A percentile compares a stretch with the other conserved stretches of the same genome.
These are phyloP conservation scores for Linnemannia zychae DNA, from an alignment of 192 early-diverging fungal species.

Conservation along the genomic window DNA sequence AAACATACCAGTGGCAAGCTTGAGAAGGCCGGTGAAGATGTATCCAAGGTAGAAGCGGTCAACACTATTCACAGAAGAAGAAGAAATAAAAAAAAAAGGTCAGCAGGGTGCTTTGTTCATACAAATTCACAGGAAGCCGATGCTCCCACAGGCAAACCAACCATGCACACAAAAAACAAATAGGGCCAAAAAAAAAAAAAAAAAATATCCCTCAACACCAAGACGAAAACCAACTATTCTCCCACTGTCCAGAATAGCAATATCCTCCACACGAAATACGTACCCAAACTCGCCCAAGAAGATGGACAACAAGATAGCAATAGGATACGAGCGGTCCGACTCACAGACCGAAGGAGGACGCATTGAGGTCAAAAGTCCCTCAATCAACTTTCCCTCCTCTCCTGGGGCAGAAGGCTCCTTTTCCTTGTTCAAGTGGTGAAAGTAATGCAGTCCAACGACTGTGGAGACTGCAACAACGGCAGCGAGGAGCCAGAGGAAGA, in stretches of 20 bases:
- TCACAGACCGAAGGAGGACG: constrained; percentile 37
- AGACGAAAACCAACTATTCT: too few relatives aligned
- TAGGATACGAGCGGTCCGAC: constrained; percentile 64
- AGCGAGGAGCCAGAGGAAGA: constrained; percentile 39
- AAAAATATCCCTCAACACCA: neutral
- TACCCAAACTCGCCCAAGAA: constrained; percentile 65
- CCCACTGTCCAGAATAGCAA: neutral
- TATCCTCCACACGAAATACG: neutral
- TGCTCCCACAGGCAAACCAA: too few relatives aligned
- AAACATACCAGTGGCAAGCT: constrained; percentile 54
- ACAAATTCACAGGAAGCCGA: neutral
- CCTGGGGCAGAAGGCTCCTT: constrained; percentile 9
- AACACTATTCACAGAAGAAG: constrained; percentile 29
- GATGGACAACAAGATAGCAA: constrained; percentile 63
- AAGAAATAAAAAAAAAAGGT: constrained; percentile 6
- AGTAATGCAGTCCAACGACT: constrained; percentile 39
- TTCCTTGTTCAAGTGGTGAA: constrained; percentile 10
- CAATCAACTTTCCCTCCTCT: neutral
- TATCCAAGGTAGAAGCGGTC: constrained; percentile 71
- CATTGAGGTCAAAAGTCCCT: constrained; percentile 2
- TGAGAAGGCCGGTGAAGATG: constrained; percentile 59
- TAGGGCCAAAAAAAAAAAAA: neutral
- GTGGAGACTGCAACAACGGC: constrained; percentile 28
- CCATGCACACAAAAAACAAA: neutral
- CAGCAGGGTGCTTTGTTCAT: neutral